Percentiles rank a stretch among this genome's conserved stretches.
These are phyloP conservation scores for Calonectria pseudoreteaudii DNA, from an alignment of 2,329 filamentous ascomycete species.

Conservation along the genomic window DNA sequence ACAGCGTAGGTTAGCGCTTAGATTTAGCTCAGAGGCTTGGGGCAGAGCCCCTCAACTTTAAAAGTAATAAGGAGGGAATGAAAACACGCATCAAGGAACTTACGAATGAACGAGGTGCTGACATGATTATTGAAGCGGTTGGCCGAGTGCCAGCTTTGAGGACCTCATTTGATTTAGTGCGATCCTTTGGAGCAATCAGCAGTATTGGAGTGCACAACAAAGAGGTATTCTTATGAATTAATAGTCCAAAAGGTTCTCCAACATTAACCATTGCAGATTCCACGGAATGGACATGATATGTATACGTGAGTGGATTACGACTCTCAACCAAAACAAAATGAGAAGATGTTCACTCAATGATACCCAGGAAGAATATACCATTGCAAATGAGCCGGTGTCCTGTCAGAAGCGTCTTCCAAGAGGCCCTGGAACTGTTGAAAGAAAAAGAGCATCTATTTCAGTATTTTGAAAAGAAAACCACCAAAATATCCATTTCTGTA, in stretches of 20 bases:
- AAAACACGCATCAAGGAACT: conserved; percentile 77
- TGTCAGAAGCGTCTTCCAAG: conserved; percentile 76
- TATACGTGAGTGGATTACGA: conserved; percentile 58
- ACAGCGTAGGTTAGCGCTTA: conserved; percentile 80
- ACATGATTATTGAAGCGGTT: conserved; percentile 85
- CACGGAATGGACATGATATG: conserved; percentile 74
- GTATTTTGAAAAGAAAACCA: conserved; percentile 57
- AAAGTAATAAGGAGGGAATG: conserved; percentile 73
- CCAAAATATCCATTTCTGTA: background rate
- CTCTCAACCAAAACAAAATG: conserved; percentile 20
- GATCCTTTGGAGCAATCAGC: conserved; percentile 79
- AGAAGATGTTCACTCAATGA: conserved; percentile 30
- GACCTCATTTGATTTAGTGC: conserved; percentile 77
- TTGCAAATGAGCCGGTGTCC: conserved; percentile 83
- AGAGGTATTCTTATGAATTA: conserved; percentile 62
- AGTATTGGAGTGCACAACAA: conserved; percentile 83
- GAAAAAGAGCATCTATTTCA: conserved; percentile 74
- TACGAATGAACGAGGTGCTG: conserved; percentile 84
- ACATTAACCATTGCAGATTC: conserved; percentile 62
- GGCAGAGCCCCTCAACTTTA: conserved; percentile 86
- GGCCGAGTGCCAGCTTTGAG: conserved; percentile 76
- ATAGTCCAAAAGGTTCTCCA: background rate
- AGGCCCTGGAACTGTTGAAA: conserved; percentile 73
- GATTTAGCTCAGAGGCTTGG: conserved; percentile 79
- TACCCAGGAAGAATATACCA: conserved; percentile 74